These are phyloP conservation scores for Trichaptum fuscoviolaceum DNA, from an alignment of 768 basidiomycete genomes.

Conservation along the genomic window DNA sequence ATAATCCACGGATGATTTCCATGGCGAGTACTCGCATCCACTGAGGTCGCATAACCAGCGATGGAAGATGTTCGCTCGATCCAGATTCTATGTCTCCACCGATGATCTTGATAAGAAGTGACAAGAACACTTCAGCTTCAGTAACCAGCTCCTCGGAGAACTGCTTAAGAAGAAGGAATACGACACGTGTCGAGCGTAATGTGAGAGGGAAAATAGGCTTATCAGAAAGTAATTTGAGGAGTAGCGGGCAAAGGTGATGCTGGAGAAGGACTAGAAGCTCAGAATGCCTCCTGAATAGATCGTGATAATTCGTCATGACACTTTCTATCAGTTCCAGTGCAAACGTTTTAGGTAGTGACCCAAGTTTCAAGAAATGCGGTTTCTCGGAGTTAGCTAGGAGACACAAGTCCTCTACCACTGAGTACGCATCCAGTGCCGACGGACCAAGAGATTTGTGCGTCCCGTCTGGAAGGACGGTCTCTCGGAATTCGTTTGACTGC, in stretches of 20 bases:
- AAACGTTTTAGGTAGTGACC: conserved; percentile 85
- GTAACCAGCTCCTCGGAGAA: conserved; percentile 77
- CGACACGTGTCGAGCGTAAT: conserved; percentile 86
- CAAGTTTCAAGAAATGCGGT: conserved; percentile 76
- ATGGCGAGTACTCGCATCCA: conserved; percentile 92
- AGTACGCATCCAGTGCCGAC: conserved; percentile 78
- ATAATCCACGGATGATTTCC: conserved; percentile 88
- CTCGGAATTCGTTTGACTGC: conserved; percentile 25
- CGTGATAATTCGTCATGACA: conserved; percentile 87
- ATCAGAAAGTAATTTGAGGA: conserved; percentile 83
- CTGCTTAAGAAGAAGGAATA: conserved; percentile 89
- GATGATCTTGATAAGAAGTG: conserved; percentile 38
- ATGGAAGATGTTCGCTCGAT: conserved; percentile 17
- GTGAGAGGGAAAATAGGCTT: conserved; percentile 81
- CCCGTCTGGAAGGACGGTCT: conserved; percentile 64
- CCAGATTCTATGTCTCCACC: conserved; percentile 29
- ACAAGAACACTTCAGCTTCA: conserved; percentile 84
- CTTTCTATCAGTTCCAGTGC: conserved; percentile 97
- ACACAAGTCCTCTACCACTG: conserved; percentile 90
- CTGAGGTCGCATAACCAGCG: conserved; percentile 40
- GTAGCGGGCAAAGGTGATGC: conserved; percentile 84
- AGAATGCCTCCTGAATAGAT: conserved; percentile 79
- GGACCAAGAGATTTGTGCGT: conserved; percentile 57
- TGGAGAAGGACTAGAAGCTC: conserved; percentile 84
- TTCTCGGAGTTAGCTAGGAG: conserved; percentile 78